A percentile compares a stretch with the other conserved stretches of the same genome.
Evolutionary conservation across 2,329 filamentous ascomycete genomes (phyloP).

Genomic region (Cercospora nicotianae): DNA sequence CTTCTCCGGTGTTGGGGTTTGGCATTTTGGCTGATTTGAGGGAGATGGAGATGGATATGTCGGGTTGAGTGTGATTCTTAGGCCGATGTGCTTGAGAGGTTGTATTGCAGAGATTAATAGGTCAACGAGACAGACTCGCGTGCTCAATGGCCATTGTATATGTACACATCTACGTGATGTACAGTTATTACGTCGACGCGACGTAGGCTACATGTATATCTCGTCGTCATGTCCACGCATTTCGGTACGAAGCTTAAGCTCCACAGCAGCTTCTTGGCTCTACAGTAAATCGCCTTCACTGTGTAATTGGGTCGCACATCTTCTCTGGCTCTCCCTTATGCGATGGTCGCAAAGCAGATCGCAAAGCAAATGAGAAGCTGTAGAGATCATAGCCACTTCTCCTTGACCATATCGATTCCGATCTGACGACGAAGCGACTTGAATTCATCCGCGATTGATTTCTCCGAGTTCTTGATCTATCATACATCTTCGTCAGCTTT

Average conservation of each 20-base stretch:
- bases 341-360: not conserved
- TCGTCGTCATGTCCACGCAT: conserved; percentile 3
- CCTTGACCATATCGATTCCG: not conserved
- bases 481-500: not conserved
- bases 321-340: not conserved
- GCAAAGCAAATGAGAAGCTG: not conserved
- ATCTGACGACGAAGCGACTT: not conserved
- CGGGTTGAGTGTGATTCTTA: no score
- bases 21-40: conserved; percentile 7
- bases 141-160: not conserved
- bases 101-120: not conserved
- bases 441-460: not conserved
- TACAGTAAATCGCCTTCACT: not conserved
- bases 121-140: not conserved
- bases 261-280: not conserved
- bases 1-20: conserved; percentile 19
- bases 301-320: not conserved
- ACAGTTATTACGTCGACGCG: conserved; percentile 7
- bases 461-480: not conserved
- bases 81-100: not conserved
- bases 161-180: not conserved
- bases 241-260: conserved; percentile 2
- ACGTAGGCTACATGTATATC: conserved; percentile 2
- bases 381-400: not conserved
- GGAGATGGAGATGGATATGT: not conserved